Conservation (phyloP, 305 asterid genomes). For the Solanum chacoense region DNA sequence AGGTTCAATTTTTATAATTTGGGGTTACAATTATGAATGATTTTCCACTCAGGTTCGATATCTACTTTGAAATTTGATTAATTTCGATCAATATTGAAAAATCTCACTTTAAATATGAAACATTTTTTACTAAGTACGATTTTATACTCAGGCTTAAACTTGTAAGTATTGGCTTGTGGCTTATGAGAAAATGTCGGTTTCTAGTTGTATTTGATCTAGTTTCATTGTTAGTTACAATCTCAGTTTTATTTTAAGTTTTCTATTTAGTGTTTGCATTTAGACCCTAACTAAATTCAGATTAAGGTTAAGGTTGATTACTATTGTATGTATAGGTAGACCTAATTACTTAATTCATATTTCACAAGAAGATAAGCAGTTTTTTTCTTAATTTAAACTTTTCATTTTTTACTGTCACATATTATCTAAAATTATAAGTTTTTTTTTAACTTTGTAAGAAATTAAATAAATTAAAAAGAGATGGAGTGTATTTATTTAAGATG, state of each 20-base stretch:
- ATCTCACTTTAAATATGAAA: background rate
- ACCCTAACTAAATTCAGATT: background rate
- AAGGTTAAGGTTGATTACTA: no score
- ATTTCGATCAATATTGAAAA: background rate
- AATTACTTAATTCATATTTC: background rate
- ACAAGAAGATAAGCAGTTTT: background rate
- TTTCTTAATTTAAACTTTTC: background rate
- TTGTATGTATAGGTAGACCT: background rate
- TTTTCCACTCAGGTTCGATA: background rate
- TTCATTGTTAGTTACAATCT: no score
- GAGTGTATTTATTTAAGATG: background rate
- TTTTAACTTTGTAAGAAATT: background rate
- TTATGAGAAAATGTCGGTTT: background rate
- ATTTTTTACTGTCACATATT: background rate
- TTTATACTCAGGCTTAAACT: background rate
- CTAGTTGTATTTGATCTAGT: background rate
- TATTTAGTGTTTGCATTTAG: no score
- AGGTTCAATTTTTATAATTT: background rate
- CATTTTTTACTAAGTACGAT: accelerated
- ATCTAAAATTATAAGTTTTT: background rate
- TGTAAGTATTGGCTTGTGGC: background rate
- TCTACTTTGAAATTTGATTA: accelerated
- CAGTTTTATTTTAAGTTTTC: no score
- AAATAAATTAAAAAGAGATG: background rate
- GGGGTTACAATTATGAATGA: background rate